These are phyloP conservation scores for Phialophora tarda DNA, from an alignment of 2,329 filamentous ascomycete genomes.

Conservation along the genomic window DNA sequence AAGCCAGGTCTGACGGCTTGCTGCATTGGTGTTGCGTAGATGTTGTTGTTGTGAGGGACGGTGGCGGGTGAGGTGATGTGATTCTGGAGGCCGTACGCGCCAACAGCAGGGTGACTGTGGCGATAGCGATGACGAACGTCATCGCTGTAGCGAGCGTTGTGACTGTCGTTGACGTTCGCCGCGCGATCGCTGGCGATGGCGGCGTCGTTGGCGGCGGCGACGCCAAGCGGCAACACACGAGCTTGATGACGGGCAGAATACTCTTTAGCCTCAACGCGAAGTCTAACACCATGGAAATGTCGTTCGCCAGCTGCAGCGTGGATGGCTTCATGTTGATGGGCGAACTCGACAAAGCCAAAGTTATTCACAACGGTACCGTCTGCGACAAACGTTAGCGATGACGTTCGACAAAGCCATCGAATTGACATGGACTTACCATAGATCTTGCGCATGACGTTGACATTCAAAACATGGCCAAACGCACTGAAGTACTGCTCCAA, in stretches of 20 bases:
- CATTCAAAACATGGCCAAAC: constrained; percentile 34
- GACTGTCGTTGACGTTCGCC: background rate
- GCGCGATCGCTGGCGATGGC: background rate
- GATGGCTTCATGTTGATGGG: constrained; percentile 31
- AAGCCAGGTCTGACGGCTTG: constrained; percentile 7
- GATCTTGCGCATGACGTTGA: constrained; percentile 37
- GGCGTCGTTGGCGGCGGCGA: background rate
- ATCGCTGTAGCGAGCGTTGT: constrained; percentile 3
- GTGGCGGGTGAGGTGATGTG: constrained; percentile 13
- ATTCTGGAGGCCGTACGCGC: background rate
- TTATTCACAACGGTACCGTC: constrained; percentile 32
- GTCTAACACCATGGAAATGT: constrained; percentile 25
- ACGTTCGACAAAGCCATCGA: background rate
- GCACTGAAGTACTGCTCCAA: constrained; percentile 31
- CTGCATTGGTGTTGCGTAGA: constrained; percentile 20
- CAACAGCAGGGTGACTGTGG: constrained; percentile 2
- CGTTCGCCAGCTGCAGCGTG: constrained; percentile 30
- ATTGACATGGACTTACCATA: constrained; percentile 30
- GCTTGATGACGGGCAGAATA: constrained; percentile 30
- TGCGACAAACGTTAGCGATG: constrained; percentile 21
- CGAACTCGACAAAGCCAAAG: constrained; percentile 39
- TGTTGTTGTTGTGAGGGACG: constrained; percentile 14
- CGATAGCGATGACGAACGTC: background rate
- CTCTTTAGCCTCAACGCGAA: constrained; percentile 40
- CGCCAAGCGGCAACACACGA: background rate